A percentile compares a stretch with the other conserved stretches of the same genome.
Evolutionary conservation across 2,329 filamentous ascomycete genomes (phyloP).

Genomic region (Diaporthe sp.): DNA sequence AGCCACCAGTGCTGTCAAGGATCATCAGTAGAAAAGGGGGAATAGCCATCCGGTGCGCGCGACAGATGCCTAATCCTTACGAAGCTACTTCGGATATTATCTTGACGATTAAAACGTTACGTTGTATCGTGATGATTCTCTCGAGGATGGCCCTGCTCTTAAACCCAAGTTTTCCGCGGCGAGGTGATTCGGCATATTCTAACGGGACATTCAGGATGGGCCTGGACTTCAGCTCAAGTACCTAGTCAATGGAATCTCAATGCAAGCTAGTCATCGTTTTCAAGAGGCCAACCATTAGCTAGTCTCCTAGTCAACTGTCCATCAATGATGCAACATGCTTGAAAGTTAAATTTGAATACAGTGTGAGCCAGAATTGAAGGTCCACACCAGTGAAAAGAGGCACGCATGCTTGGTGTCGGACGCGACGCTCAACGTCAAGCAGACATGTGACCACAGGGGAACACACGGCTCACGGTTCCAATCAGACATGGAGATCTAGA

Average conservation of each 20-base stretch:
- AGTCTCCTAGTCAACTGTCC: neutral
- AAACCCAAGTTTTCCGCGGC: neutral
- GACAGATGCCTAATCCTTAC: neutral
- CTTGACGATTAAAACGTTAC: neutral
- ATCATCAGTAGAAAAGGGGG: conserved; percentile 4
- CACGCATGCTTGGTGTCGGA: neutral
- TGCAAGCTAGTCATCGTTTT: neutral
- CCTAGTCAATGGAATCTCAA: neutral
- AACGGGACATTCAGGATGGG: neutral
- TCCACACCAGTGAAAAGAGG: neutral
- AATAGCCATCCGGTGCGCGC: neutral
- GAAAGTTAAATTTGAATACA: neutral
- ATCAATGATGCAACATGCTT: neutral
- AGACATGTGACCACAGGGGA: neutral
- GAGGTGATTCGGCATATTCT: neutral
- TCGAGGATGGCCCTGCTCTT: neutral
- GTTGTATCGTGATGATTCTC: neutral
- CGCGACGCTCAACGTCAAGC: neutral
- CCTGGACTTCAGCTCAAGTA: neutral
- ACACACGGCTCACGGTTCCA: neutral
- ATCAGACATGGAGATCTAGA: no score
- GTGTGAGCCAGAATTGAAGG: neutral
- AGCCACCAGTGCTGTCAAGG: neutral
- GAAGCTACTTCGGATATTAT: neutral
- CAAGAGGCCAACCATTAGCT: neutral